Evolutionary conservation across 2,329 filamentous ascomycete genomes (phyloP), one percentile per base, ranked within the genome.

Genomic region (Monosporascus sp.): DNA sequence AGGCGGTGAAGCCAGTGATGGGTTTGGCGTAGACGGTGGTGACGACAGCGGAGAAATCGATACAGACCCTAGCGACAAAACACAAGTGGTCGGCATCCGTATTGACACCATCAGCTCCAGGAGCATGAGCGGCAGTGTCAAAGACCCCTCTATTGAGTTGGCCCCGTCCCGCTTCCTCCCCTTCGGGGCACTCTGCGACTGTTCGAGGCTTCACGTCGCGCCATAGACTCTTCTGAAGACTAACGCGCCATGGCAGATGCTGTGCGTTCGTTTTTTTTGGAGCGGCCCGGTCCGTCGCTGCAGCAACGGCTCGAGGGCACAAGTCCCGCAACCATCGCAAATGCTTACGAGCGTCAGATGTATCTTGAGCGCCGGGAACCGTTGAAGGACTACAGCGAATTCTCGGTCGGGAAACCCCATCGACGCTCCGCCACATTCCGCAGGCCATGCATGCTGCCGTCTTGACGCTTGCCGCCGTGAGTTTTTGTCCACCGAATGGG

Each of bases 311-410:
- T 54, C 3, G 31, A 53, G 31, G 22, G 27, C 15, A 20, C 46
- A 27, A 45, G 24, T 15, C 42, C 52, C 3, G 46, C 45, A 8
- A 46, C 24, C 8, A 48, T 57, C 17, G 52, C 50, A 5, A 51
- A 53, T 3, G 34, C 22, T 6, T 61, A 61, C 15, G 57, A 59
- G 36, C 48, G 46, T 9, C 52, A 57, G 14, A 41, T 61, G 2
- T 55, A 56, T 22, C 54, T 57, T 11, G 25, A 57, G 39, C 51
- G 53, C 8, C 57, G 57, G 57, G 54, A 54, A 6, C 57, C 57
- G 17, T 41, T 61, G 18, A 55, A 51, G 18, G 46, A 56, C 9
- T 52, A 46, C 22, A 51, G 54, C 50, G 41, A 37, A 8, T 61
- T 56, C 45, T 38, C 51, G 3, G 44, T 61, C 11, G 48, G 47